Percentiles rank a stretch among this genome's conserved stretches.
These are phyloP conservation scores for Trametes elegans DNA, from an alignment of 768 basidiomycete genomes.

Conservation along the genomic window DNA sequence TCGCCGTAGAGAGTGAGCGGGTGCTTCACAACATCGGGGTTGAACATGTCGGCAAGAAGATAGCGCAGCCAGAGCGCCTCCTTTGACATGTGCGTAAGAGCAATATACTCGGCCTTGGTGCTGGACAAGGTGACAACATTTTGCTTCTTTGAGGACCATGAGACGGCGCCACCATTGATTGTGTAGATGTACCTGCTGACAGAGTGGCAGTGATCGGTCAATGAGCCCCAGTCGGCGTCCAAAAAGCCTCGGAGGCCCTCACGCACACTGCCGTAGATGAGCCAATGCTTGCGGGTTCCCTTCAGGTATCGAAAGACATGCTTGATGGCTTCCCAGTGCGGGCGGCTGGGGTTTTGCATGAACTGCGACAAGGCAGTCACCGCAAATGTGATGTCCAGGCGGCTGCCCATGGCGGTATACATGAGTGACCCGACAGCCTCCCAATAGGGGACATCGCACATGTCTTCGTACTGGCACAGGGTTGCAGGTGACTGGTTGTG, in stretches of 20 bases:
- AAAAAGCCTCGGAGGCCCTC: constrained; percentile 21
- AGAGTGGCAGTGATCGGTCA: constrained; percentile 20
- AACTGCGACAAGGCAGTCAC: constrained; percentile 27
- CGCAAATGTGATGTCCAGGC: constrained; percentile 21
- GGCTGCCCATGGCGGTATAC: constrained; percentile 14
- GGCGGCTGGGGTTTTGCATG: constrained; percentile 18
- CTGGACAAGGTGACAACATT: constrained; percentile 29
- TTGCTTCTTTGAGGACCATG: constrained; percentile 33
- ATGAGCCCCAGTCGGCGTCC: constrained; percentile 33
- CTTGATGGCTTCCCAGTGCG: constrained; percentile 28
- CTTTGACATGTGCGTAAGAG: constrained; percentile 25
- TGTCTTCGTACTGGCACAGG: not conserved
- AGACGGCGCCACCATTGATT: constrained; percentile 24
- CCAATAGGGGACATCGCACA: constrained; percentile 19
- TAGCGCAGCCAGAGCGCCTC: constrained; percentile 30
- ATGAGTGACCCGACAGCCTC: constrained; percentile 22
- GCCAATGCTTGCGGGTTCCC: constrained; percentile 22
- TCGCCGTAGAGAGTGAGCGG: constrained; percentile 13
- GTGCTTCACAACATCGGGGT: not conserved
- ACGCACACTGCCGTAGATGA: constrained; percentile 1
- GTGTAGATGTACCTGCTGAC: constrained; percentile 31
- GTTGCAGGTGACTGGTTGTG: not conserved
- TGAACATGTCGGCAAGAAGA: constrained; percentile 18
- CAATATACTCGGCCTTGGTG: constrained; percentile 38
- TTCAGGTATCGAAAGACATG: constrained; percentile 29